phyloP scores from a whole-genome alignment of 345 rosid species.

The Bruguiera parviflora region DNA sequence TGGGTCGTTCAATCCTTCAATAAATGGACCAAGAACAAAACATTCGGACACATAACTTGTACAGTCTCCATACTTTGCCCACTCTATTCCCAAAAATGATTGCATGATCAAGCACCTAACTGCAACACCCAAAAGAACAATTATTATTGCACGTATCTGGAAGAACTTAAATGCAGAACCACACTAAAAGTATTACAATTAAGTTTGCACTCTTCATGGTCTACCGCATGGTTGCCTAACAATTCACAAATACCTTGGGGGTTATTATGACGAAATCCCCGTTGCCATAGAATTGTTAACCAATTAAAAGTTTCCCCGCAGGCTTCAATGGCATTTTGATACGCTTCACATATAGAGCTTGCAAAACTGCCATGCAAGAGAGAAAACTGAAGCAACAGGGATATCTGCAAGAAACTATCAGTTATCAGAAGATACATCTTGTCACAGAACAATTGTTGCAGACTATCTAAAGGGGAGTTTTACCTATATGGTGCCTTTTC shows the following conservation, averaged over 20 bases:
- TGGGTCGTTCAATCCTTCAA: constrained; percentile 84
- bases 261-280: constrained; percentile 81
- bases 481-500: background rate
- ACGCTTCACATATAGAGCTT: constrained; percentile 29
- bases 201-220: background rate
- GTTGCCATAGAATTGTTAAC: constrained; percentile 82
- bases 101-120: constrained; percentile 95
- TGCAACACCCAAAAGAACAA: constrained; percentile 37
- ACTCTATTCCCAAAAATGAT: constrained; percentile 74
- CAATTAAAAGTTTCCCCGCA: constrained; percentile 55
- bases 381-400: constrained; percentile 66
- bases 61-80: constrained; percentile 55
- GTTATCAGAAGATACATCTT: constrained; percentile 17
- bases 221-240: constrained; percentile 14
- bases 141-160: background rate
- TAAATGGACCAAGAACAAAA: constrained; percentile 75
- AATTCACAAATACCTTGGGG: constrained; percentile 66
- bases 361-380: constrained; percentile 39
- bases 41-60: constrained; percentile 61
- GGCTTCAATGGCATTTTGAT: constrained; percentile 34
- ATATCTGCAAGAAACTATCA: constrained; percentile 48
- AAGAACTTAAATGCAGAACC: background rate
- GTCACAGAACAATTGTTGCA: background rate
- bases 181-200: background rate
- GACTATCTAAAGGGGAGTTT: background rate